A percentile compares a stretch with the other conserved stretches of the same genome.
These are phyloP conservation scores for Solanum sejunctum DNA, from an alignment of 257 asterid genomes.

Conservation along the genomic window DNA sequence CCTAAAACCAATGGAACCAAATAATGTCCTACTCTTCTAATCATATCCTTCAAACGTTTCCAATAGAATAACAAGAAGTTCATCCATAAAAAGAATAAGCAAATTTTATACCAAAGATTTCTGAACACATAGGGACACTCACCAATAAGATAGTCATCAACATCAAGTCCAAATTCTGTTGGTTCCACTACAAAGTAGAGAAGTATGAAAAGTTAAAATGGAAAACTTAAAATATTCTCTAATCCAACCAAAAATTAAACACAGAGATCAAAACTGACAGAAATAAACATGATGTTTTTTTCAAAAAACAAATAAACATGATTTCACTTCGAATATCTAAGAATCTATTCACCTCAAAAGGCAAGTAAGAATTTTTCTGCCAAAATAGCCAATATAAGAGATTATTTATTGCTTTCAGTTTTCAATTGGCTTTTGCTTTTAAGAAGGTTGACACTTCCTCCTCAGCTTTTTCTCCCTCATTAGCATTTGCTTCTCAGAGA, in stretches of 20 bases:
- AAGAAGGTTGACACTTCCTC: not conserved
- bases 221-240: not conserved
- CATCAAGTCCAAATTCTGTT: slow-evolving; percentile 72
- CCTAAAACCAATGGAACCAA: not conserved
- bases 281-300: not conserved
- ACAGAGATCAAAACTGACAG: not conserved
- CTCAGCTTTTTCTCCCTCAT: not conserved
- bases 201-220: not conserved
- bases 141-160: slow-evolving; percentile 88
- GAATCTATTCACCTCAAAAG: not conserved
- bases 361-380: not conserved
- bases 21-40: not conserved
- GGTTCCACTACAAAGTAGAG: slow-evolving; percentile 41
- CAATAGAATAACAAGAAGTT: not conserved
- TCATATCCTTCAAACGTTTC: not conserved
- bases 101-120: not conserved
- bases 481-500: not conserved
- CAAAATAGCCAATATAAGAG: not conserved
- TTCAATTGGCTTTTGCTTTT: not conserved
- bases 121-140: slow-evolving; percentile 12
- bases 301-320: not conserved
- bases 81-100: not conserved
- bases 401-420: not conserved
- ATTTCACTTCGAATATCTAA: not conserved
- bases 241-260: not conserved